These are phyloP conservation scores for Yarrowia hollandica DNA, from an alignment of 805 yeast genomes.

Conservation along the genomic window DNA sequence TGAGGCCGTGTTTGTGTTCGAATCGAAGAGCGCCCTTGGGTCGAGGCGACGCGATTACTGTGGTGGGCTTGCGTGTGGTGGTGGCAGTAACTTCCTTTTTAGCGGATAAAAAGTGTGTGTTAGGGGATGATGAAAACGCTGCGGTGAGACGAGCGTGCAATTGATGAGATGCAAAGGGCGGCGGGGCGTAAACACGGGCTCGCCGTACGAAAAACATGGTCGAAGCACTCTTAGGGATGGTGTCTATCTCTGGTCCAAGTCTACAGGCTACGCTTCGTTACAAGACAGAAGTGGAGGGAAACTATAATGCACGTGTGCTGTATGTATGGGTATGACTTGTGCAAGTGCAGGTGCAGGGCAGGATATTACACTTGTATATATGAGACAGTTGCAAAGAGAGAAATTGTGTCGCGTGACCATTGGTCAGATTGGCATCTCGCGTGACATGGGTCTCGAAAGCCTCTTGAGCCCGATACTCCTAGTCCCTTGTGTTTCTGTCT, in stretches of 20 bases:
- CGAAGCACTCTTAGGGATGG: too few species aligned
- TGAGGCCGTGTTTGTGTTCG: background rate
- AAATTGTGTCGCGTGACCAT: background rate
- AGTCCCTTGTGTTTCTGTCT: too few species aligned
- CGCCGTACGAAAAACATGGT: background rate
- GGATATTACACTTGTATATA: too few species aligned
- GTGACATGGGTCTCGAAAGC: too few species aligned
- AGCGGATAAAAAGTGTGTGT: constrained; percentile 13
- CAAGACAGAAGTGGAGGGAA: too few species aligned
- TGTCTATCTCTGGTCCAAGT: background rate
- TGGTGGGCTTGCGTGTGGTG: constrained; percentile 27
- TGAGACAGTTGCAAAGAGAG: too few species aligned
- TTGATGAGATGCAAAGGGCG: too few species aligned
- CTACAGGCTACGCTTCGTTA: background rate
- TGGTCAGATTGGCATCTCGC: too few species aligned
- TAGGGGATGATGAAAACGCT: too few species aligned
- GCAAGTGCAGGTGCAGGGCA: too few species aligned
- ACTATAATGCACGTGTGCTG: constrained; percentile 14
- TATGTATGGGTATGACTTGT: background rate
- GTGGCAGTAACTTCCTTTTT: constrained; percentile 27
- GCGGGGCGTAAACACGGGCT: too few species aligned
- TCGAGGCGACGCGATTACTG: background rate
- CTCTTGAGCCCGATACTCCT: too few species aligned
- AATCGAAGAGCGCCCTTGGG: constrained; percentile 16
- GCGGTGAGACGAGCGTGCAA: background rate